Percentiles rank a stretch among this genome's conserved stretches.
These are phyloP conservation scores for Geotrichum aggregatum DNA, from an alignment of 1,139 yeast species.

Conservation along the genomic window DNA sequence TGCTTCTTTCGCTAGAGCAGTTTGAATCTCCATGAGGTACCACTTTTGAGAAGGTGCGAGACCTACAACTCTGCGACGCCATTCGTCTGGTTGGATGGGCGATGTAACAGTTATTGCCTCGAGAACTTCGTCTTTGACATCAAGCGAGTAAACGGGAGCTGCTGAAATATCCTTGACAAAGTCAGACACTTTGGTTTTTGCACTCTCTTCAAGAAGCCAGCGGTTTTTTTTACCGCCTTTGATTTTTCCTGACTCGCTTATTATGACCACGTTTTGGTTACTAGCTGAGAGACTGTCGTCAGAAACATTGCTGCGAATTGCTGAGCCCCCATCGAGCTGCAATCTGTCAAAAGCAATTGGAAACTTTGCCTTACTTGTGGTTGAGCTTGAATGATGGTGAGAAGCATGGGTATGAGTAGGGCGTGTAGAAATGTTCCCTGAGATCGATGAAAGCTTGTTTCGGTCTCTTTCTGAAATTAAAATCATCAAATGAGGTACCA, in stretches of 20 bases:
- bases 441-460: background rate
- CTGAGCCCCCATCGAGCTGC: constrained; percentile 5
- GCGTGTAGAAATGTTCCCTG: background rate
- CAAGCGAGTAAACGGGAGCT: constrained; percentile 65
- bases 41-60: constrained; percentile 69
- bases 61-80: constrained; percentile 78
- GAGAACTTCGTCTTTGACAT: constrained; percentile 73
- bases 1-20: constrained; percentile 66
- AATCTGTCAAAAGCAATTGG: constrained; percentile 4
- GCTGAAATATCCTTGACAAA: constrained; percentile 48
- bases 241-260: constrained; percentile 51
- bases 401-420: background rate
- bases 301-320: background rate
- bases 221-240: constrained; percentile 73
- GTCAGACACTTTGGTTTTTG: constrained; percentile 56
- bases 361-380: background rate
- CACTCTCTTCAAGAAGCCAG: constrained; percentile 75
- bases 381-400: constrained; percentile 3
- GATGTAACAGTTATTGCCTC: constrained; percentile 79
- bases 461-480: constrained; percentile 41
- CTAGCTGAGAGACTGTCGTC: constrained; percentile 1
- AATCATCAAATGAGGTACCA: constrained; percentile 47
- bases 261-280: constrained; percentile 27
- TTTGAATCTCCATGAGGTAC: constrained; percentile 68
- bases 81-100: constrained; percentile 74